Conservation (phyloP, 108 stramenopile genomes). For the Hondaea fermentalgiana region DNA sequence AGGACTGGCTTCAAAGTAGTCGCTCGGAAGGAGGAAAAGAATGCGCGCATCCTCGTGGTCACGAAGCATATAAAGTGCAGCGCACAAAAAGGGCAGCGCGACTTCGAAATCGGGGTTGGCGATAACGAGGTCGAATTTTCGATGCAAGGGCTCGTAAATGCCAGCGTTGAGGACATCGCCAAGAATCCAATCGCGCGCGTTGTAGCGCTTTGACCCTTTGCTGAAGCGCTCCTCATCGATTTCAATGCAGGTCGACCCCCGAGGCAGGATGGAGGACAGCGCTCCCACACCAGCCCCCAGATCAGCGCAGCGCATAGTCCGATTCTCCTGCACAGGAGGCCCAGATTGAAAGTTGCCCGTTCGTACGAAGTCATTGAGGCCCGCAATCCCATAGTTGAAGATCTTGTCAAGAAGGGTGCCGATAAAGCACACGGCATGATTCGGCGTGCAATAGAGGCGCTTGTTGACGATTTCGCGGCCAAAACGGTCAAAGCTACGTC, state of each 20-base stretch:
- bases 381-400: background rate
- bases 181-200: background rate
- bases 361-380: background rate
- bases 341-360: background rate
- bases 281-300: background rate
- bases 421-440: background rate
- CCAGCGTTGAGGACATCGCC: background rate
- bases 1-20: background rate
- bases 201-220: background rate
- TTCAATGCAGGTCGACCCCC: background rate
- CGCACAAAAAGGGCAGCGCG: background rate
- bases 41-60: background rate
- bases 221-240: background rate
- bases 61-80: background rate
- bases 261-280: background rate
- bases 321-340: too few relatives aligned
- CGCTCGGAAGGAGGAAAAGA: background rate
- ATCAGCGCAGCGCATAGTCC: background rate
- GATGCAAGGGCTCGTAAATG: background rate
- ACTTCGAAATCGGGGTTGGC: background rate
- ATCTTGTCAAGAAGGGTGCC: background rate
- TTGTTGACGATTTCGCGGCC: background rate
- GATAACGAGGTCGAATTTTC: background rate
- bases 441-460: background rate
- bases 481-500: background rate